Conservation (phyloP, 257 asterid genomes). For the Mitragyna speciosa region DNA sequence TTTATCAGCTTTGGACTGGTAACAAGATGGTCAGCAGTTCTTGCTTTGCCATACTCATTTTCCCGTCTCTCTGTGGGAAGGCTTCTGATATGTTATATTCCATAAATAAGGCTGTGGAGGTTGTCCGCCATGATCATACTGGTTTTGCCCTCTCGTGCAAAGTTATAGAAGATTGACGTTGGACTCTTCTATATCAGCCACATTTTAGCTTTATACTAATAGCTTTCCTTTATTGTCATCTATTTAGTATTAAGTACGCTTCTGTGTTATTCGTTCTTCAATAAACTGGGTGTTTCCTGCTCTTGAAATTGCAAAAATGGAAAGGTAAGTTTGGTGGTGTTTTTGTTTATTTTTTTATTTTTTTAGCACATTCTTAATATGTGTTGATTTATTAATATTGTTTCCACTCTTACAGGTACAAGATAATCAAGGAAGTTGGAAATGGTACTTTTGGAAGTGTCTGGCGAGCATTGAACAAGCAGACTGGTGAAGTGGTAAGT, state of each 20-base stretch:
- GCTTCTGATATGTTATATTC: slow-evolving; percentile 33
- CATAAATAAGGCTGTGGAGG: slow-evolving; percentile 61
- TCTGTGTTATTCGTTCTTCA: slow-evolving; percentile 22
- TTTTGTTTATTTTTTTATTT: too few relatives aligned
- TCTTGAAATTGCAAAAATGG: slow-evolving; percentile 57
- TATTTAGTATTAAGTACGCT: slow-evolving; percentile 30
- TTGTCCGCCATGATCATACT: slow-evolving; percentile 35
- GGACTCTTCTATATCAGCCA: slow-evolving; percentile 60
- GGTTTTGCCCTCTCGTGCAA: slow-evolving; percentile 32
- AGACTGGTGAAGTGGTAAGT: slow-evolving; percentile 94
- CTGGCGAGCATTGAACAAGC: slow-evolving; percentile 90
- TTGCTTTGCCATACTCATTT: slow-evolving; percentile 22
- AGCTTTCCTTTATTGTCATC: slow-evolving; percentile 37
- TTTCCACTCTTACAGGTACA: slow-evolving; percentile 56
- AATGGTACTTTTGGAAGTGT: slow-evolving; percentile 96
- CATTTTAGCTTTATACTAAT: slow-evolving; percentile 28
- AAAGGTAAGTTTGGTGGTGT: slow-evolving; percentile 46
- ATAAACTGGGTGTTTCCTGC: slow-evolving; percentile 37
- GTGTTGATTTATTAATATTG: slow-evolving; percentile 8
- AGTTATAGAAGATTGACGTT: slow-evolving; percentile 48
- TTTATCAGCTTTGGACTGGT: slow-evolving; percentile 26
- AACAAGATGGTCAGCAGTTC: slow-evolving; percentile 48
- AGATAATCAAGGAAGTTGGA: slow-evolving; percentile 88
- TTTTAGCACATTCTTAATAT: neutral
- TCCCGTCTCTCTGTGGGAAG: slow-evolving; percentile 26